Conservation (phyloP, 805 yeast species). For the Isabelozyma gotoi region DNA sequence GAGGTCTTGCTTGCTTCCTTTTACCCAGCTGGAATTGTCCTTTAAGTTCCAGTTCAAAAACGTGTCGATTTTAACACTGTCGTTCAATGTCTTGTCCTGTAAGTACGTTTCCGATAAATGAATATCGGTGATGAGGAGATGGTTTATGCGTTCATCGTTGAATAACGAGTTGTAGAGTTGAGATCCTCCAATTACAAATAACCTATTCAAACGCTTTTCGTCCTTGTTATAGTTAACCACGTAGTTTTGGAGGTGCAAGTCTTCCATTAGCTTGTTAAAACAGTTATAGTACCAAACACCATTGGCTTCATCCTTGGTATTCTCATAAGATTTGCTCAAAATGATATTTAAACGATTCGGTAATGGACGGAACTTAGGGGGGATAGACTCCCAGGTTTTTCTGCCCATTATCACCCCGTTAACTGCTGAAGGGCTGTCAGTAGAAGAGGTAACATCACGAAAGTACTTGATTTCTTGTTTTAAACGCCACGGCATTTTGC, state of each 20-base stretch:
- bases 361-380: slow-evolving; percentile 78
- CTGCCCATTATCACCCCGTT: slow-evolving; percentile 96
- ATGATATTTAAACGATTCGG: slow-evolving; percentile 74
- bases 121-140: slow-evolving; percentile 72
- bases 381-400: slow-evolving; percentile 94
- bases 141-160: slow-evolving; percentile 42
- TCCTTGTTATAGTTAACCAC: slow-evolving; percentile 8
- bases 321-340: slow-evolving; percentile 50
- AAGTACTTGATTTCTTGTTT: slow-evolving; percentile 85
- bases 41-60: slow-evolving; percentile 45
- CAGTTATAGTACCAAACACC: slow-evolving; percentile 27
- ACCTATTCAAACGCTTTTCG: slow-evolving; percentile 43
- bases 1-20: slow-evolving; percentile 34
- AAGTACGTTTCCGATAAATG: slow-evolving; percentile 12
- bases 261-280: slow-evolving; percentile 25
- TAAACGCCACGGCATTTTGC: slow-evolving; percentile 85
- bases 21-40: slow-evolving; percentile 33
- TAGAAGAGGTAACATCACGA: slow-evolving; percentile 62
- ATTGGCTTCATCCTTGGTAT: slow-evolving; percentile 17
- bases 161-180: slow-evolving; percentile 70
- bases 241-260: neutral
- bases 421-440: slow-evolving; percentile 25
- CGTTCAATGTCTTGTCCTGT: slow-evolving; percentile 8
- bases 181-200: slow-evolving; percentile 92
- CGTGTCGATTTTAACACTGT: slow-evolving; percentile 64